phyloP scores from a whole-genome alignment of 2,329 filamentous ascomycete species.

The Onygenales sp. region DNA sequence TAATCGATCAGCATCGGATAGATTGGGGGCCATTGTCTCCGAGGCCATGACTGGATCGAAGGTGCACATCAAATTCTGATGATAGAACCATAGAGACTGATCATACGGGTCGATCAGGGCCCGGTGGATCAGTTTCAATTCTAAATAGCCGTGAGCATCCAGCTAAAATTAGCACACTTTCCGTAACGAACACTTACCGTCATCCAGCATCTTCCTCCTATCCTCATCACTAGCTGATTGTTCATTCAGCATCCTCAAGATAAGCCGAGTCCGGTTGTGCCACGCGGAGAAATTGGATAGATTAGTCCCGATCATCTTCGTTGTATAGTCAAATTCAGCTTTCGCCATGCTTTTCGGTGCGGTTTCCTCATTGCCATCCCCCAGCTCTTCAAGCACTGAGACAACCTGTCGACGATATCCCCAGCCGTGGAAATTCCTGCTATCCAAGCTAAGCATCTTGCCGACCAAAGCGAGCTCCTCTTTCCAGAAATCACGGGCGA shows the following conservation, averaged over 20 bases:
- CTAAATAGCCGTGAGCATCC: slow-evolving; percentile 30
- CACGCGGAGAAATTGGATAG: slow-evolving; percentile 96
- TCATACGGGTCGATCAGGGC: slow-evolving; percentile 87
- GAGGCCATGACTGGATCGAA: slow-evolving; percentile 40
- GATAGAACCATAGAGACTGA: slow-evolving; percentile 95
- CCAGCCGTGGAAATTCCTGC: slow-evolving; percentile 95
- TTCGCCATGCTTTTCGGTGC: slow-evolving; percentile 58
- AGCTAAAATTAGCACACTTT: not conserved
- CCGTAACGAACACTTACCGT: slow-evolving; percentile 40
- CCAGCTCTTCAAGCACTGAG: slow-evolving; percentile 54
- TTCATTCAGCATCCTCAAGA: slow-evolving; percentile 65
- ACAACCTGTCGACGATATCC: slow-evolving; percentile 77
- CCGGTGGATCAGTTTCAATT: slow-evolving; percentile 65
- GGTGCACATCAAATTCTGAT: slow-evolving; percentile 73
- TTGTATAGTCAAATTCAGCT: slow-evolving; percentile 80
- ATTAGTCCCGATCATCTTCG: slow-evolving; percentile 72
- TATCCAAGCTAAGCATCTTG: slow-evolving; percentile 82
- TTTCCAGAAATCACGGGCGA: slow-evolving; percentile 64
- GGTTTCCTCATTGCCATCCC: not conserved
- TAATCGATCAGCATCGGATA: slow-evolving; percentile 53
- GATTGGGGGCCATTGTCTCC: slow-evolving; percentile 53
- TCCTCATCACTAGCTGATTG: slow-evolving; percentile 53
- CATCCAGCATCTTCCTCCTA: slow-evolving; percentile 61
- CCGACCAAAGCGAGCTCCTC: slow-evolving; percentile 71
- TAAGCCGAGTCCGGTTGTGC: slow-evolving; percentile 82